Conservation (phyloP, 345 rosid genomes). For the Salix viminalis region DNA sequence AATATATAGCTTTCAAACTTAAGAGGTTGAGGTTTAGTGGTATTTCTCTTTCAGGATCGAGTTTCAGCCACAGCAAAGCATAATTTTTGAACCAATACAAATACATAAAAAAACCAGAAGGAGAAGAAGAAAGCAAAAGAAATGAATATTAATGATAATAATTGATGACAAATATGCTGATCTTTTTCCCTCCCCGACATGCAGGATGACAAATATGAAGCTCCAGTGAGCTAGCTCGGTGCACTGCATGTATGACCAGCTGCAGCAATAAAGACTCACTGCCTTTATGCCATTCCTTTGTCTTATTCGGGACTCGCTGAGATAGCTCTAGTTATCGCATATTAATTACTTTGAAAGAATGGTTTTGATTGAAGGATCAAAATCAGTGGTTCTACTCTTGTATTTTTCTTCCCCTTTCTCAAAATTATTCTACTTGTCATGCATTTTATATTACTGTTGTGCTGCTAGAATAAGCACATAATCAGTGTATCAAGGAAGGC, state of each 20-base stretch:
- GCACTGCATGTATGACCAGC: neutral
- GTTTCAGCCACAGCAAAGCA: neutral
- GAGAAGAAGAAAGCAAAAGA: no score
- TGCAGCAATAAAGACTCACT: slow-evolving; percentile 20
- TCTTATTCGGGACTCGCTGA: neutral
- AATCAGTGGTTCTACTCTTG: slow-evolving; percentile 3
- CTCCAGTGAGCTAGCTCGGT: slow-evolving; percentile 6
- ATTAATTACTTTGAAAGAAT: no score
- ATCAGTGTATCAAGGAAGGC: neutral
- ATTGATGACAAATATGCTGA: neutral
- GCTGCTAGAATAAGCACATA: slow-evolving; percentile 1
- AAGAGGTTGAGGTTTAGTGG: neutral
- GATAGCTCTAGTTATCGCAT: neutral
- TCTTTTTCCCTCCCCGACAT: neutral
- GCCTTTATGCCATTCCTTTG: neutral
- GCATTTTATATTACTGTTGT: neutral
- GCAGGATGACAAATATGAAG: slow-evolving; percentile 58
- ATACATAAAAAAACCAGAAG: no score
- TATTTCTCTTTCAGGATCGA: neutral
- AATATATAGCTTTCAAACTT: neutral
- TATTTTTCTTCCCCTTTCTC: neutral
- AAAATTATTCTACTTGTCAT: neutral
- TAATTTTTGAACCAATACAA: neutral
- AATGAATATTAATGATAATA: neutral
- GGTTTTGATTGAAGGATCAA: slow-evolving; percentile 8